A percentile compares a stretch with the other conserved stretches of the same genome.
These are phyloP conservation scores for Trichoderma sp. DNA, from an alignment of 2,329 filamentous ascomycete genomes.

Conservation along the genomic window DNA sequence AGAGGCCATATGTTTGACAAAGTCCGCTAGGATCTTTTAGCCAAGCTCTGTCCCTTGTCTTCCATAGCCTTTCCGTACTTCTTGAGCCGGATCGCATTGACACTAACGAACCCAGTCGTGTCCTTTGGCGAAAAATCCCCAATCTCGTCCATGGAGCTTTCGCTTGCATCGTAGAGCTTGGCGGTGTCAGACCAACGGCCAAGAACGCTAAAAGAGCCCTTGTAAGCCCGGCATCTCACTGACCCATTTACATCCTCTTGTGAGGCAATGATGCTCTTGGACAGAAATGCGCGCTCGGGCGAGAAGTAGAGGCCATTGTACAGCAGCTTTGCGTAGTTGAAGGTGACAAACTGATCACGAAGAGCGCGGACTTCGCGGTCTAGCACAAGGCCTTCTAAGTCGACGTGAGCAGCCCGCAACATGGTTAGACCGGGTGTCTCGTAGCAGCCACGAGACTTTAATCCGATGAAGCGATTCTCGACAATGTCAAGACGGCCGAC, in stretches of 20 bases:
- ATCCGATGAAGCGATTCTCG: constrained; percentile 10
- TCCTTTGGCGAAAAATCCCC: constrained; percentile 16
- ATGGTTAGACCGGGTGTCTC: constrained; percentile 9
- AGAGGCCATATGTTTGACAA: not conserved
- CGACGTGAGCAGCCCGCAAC: not conserved
- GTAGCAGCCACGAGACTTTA: constrained; percentile 4
- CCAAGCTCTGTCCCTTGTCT: constrained; percentile 1
- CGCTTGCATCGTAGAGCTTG: constrained; percentile 7
- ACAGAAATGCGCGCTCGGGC: not conserved
- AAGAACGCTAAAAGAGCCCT: constrained; percentile 2
- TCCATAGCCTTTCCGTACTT: constrained; percentile 11
- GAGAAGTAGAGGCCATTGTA: constrained; percentile 10
- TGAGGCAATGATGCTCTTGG: constrained; percentile 2
- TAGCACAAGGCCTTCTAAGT: not conserved
- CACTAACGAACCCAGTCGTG: constrained; percentile 3
- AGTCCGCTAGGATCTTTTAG: not conserved
- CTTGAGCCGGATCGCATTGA: constrained; percentile 8
- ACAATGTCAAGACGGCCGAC: constrained; percentile 11
- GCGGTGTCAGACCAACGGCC: constrained; percentile 4
- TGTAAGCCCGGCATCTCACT: constrained; percentile 1
- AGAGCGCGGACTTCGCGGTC: not conserved
- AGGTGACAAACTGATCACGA: constrained; percentile 1
- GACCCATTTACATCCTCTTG: constrained; percentile 3
- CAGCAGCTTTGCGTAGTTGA: constrained; percentile 8
- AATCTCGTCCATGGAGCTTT: constrained; percentile 16